A percentile compares a stretch with the other conserved stretches of the same genome.
Conservation (phyloP, 129 eudicot species). For the Artemisia argyi region DNA sequence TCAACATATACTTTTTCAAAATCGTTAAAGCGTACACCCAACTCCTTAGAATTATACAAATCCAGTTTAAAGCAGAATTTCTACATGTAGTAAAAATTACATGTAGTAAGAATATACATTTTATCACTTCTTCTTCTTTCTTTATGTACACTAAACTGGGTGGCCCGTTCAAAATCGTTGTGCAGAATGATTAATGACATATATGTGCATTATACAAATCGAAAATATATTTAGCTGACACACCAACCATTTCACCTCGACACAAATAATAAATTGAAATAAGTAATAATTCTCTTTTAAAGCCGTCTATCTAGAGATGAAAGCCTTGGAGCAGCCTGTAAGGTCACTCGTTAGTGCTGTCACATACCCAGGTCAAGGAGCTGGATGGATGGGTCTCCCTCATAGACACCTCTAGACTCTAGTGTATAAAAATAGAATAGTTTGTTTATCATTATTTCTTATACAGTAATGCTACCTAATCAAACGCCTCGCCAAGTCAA, state of each 20-base stretch:
- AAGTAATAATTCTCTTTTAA: not conserved
- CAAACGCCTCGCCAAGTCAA: not conserved
- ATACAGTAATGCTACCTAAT: not conserved
- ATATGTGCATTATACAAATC: not conserved
- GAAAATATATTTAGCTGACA: not conserved
- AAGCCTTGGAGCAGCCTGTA: not conserved
- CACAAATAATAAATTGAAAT: not conserved
- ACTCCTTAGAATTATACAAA: too few species aligned
- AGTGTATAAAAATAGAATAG: not conserved
- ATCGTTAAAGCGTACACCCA: too few species aligned
- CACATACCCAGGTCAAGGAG: too few species aligned
- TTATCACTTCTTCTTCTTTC: too few species aligned
- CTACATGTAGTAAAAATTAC: too few species aligned
- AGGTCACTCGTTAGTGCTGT: too few species aligned
- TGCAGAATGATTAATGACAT: not conserved
- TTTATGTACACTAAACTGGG: not conserved
- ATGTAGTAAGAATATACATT: too few species aligned
- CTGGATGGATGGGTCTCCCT: not conserved
- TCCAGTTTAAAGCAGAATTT: too few species aligned
- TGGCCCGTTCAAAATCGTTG: not conserved
- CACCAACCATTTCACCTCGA: not conserved
- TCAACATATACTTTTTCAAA: too few species aligned
- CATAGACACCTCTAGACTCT: not conserved
- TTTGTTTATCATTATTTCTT: not conserved
- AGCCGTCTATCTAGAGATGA: not conserved